Conservation (phyloP, 164 flowering plant species). For the Vitis rupestris region DNA sequence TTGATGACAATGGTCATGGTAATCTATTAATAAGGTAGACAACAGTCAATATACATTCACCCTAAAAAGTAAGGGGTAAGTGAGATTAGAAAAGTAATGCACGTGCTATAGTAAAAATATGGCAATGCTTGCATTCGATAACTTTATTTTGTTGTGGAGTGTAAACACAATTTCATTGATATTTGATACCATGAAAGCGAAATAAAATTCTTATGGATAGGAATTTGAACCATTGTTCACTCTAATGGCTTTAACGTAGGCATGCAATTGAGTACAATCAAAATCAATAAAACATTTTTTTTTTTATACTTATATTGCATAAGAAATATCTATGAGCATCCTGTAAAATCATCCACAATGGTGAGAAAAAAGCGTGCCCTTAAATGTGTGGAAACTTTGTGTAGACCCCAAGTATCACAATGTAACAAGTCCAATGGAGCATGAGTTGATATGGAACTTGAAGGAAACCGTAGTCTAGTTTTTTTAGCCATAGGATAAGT, state of each 20-base stretch:
- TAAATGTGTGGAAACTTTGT: neutral
- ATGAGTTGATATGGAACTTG: slow-evolving; percentile 6
- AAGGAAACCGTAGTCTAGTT: slow-evolving; percentile 13
- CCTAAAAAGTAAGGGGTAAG: too few species aligned
- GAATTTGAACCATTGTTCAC: too few species aligned
- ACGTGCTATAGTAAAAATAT: too few species aligned
- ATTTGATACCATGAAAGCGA: too few species aligned
- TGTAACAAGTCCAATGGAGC: slow-evolving; percentile 1
- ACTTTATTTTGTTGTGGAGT: too few species aligned
- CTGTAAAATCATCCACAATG: slow-evolving; percentile 3
- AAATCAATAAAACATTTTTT: slow-evolving; percentile 5
- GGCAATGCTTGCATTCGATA: too few species aligned
- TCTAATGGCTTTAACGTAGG: neutral
- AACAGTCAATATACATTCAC: too few species aligned
- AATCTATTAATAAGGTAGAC: too few species aligned
- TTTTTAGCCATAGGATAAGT: slow-evolving; percentile 17
- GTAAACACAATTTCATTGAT: too few species aligned
- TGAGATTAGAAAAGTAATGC: too few species aligned
- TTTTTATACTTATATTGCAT: slow-evolving; percentile 10
- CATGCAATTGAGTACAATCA: slow-evolving; percentile 6
- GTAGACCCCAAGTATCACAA: slow-evolving; percentile 2
- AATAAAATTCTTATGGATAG: too few species aligned
- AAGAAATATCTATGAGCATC: slow-evolving; percentile 2
- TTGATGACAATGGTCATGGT: too few species aligned
- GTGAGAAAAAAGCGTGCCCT: slow-evolving; percentile 5